Evolutionary conservation across 306 rosid genomes (phyloP).

Genomic region (Prunus davidiana): DNA sequence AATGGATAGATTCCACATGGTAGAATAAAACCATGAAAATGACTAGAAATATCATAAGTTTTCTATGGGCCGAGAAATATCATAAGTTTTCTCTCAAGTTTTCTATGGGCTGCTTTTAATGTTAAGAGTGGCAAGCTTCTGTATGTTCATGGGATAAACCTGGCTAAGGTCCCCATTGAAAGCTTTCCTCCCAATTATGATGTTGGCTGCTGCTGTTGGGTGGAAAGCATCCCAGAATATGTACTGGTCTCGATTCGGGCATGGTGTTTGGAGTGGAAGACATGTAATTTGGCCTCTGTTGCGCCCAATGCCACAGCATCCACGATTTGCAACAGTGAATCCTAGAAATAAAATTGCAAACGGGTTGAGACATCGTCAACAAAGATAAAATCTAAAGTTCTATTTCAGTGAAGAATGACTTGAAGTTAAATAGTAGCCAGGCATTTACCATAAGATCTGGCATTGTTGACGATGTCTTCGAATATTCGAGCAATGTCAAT

Average conservation of each 20-base stretch:
- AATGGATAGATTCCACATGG: neutral
- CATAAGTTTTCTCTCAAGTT: neutral
- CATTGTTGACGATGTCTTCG: slow-evolving; percentile 48
- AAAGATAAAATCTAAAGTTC: neutral
- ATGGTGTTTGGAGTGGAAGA: slow-evolving; percentile 79
- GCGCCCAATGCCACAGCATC: slow-evolving; percentile 91
- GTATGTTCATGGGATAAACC: slow-evolving; percentile 60
- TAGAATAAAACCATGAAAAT: neutral
- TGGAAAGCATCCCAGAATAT: slow-evolving; percentile 96
- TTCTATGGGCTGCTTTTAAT: neutral
- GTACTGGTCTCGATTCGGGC: slow-evolving; percentile 58
- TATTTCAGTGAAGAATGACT: neutral
- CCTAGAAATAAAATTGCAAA: slow-evolving; percentile 34
- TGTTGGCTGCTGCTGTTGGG: slow-evolving; percentile 80
- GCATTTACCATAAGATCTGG: slow-evolving; percentile 57
- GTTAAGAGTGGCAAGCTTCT: slow-evolving; percentile 65
- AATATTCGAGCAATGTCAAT: slow-evolving; percentile 55
- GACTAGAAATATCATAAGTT: neutral
- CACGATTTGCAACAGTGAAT: slow-evolving; percentile 47
- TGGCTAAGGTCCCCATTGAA: slow-evolving; percentile 48
- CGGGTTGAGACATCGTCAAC: neutral
- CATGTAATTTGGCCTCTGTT: slow-evolving; percentile 90
- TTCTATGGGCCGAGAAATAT: neutral
- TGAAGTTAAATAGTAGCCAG: neutral
- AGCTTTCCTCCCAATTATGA: slow-evolving; percentile 62